Percentiles rank a stretch among this genome's conserved stretches.
Evolutionary conservation across 495 filamentous ascomycete species (phyloP).

Genomic region (Barbatosphaeria neglecta): DNA sequence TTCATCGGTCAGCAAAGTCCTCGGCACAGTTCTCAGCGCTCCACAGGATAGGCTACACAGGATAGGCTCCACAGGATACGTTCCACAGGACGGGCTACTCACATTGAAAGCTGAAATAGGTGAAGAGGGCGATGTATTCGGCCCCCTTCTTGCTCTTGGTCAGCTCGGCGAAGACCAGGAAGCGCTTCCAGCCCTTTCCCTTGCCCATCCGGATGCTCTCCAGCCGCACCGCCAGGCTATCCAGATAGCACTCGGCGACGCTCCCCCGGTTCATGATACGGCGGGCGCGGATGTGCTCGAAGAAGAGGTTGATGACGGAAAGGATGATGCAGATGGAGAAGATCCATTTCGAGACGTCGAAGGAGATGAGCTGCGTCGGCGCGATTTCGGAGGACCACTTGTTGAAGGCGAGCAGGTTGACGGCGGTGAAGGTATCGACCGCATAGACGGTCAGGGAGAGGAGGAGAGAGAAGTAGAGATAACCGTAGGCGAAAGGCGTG

Average conservation of each 20-base stretch:
- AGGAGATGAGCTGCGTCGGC: slow-evolving; percentile 37
- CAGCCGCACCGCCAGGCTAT: slow-evolving; percentile 69
- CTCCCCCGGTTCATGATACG: slow-evolving; percentile 71
- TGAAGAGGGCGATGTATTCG: slow-evolving; percentile 85
- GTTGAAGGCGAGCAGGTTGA: slow-evolving; percentile 78
- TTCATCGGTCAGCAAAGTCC: too few relatives aligned
- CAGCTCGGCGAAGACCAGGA: slow-evolving; percentile 83
- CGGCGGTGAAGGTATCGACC: slow-evolving; percentile 83
- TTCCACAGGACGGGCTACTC: slow-evolving; percentile 12
- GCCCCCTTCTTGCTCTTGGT: slow-evolving; percentile 84
- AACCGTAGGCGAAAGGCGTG: slow-evolving; percentile 68
- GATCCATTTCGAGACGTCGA: slow-evolving; percentile 72
- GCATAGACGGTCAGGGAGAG: slow-evolving; percentile 76
- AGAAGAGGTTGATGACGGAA: slow-evolving; percentile 65
- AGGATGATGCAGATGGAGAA: slow-evolving; percentile 82
- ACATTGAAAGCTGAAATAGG: slow-evolving; percentile 92
- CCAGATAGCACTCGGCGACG: slow-evolving; percentile 83
- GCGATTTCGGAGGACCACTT: slow-evolving; percentile 46
- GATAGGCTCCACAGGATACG: neutral
- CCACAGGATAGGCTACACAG: neutral
- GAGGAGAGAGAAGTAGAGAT: slow-evolving; percentile 66
- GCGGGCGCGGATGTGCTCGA: slow-evolving; percentile 65
- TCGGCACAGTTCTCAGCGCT: too few relatives aligned
- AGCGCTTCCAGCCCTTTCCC: slow-evolving; percentile 66
- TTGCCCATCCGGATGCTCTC: slow-evolving; percentile 63